These are phyloP conservation scores for Suaeda aralocaspica DNA, from an alignment of 148 eudicot genomes.

Conservation along the genomic window DNA sequence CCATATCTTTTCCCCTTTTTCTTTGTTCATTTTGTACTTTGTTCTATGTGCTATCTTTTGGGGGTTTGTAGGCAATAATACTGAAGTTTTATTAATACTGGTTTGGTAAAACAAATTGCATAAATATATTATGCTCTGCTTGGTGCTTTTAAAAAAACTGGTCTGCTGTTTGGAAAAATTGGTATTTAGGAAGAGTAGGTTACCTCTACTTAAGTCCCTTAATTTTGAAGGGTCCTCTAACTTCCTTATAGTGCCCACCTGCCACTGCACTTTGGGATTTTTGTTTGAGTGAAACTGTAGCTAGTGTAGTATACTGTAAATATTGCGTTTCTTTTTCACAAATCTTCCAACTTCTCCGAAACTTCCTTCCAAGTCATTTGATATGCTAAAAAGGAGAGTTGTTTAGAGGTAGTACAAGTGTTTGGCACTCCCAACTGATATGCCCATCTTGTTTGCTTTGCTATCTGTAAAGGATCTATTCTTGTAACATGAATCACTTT, in stretches of 20 bases:
- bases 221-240: no score
- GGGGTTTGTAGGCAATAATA: background rate
- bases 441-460: background rate
- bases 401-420: background rate
- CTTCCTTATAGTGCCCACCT: no score
- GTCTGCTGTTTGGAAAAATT: no score
- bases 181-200: background rate
- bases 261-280: background rate
- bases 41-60: background rate
- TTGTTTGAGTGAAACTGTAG: background rate
- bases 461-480: background rate
- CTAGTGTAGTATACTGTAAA: background rate
- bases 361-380: background rate
- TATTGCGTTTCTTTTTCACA: background rate
- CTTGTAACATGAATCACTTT: background rate
- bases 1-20: constrained; percentile 11
- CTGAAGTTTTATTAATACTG: no score
- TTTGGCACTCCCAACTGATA: no score
- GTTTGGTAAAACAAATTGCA: background rate
- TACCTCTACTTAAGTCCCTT: background rate
- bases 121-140: no score
- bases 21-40: background rate
- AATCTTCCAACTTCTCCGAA: background rate
- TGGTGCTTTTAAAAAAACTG: no score
- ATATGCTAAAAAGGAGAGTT: background rate